phyloP scores from a whole-genome alignment of 805 yeast genomes.

The Tetrapisispora taiwanensis region DNA sequence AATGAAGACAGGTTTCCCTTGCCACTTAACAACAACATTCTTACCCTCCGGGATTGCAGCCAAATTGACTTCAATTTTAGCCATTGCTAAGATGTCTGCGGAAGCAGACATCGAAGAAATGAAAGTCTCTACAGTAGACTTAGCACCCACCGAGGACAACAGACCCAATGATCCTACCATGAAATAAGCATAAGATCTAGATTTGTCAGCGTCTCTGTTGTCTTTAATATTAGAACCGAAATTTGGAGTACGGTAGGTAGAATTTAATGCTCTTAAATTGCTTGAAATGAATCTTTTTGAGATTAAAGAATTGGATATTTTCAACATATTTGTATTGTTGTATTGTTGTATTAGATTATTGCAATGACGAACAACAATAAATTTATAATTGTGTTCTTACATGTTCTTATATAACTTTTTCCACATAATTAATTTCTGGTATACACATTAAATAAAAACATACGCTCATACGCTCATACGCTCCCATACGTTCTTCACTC shows the following conservation, averaged over 20 bases:
- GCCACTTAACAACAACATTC: slow-evolving; percentile 98
- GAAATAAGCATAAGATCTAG: slow-evolving; percentile 87
- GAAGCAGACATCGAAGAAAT: slow-evolving; percentile 92
- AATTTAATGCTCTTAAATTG: neutral
- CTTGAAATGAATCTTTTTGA: neutral
- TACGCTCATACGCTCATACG: too few relatives aligned
- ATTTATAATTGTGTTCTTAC: too few relatives aligned
- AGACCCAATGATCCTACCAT: slow-evolving; percentile 95
- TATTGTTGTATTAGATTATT: too few relatives aligned
- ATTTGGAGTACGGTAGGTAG: slow-evolving; percentile 82
- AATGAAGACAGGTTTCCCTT: slow-evolving; percentile 98
- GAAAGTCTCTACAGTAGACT: slow-evolving; percentile 90
- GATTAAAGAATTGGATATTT: neutral
- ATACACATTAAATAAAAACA: too few relatives aligned
- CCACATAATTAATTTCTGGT: too few relatives aligned
- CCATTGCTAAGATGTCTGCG: slow-evolving; percentile 98
- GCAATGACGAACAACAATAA: too few relatives aligned
- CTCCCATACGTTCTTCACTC: too few relatives aligned
- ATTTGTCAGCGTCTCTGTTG: slow-evolving; percentile 57
- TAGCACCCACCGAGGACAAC: slow-evolving; percentile 86
- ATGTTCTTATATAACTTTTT: too few relatives aligned
- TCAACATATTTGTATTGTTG: neutral
- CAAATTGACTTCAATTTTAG: slow-evolving; percentile 95
- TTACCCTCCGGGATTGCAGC: slow-evolving; percentile 93
- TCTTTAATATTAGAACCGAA: slow-evolving; percentile 70